Evolutionary conservation across 306 rosid genomes (phyloP).

Genomic region (Vigna angularis): DNA sequence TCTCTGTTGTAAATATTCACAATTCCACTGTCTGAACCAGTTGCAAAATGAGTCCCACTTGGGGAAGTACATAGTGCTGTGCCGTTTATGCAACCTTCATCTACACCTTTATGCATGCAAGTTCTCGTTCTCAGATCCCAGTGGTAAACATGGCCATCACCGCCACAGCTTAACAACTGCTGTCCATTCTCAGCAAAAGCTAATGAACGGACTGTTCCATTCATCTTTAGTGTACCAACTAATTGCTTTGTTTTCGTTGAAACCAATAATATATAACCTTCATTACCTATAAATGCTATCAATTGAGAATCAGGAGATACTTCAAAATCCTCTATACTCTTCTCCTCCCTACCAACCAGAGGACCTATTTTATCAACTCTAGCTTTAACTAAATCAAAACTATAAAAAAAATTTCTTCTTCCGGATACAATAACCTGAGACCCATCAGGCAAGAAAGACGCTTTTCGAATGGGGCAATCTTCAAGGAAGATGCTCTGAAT

Average conservation of each 20-base stretch:
- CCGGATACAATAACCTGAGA: constrained; percentile 87
- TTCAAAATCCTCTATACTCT: constrained; percentile 89
- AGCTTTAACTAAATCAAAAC: constrained; percentile 84
- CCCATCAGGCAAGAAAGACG: constrained; percentile 87
- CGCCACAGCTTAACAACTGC: constrained; percentile 77
- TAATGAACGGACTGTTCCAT: constrained; percentile 80
- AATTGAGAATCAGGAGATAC: constrained; percentile 83
- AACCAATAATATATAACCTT: constrained; percentile 91
- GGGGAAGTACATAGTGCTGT: constrained; percentile 47
- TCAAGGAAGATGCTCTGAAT: constrained; percentile 86
- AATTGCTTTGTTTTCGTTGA: constrained; percentile 85
- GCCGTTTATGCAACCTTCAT: constrained; percentile 46
- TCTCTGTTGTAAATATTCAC: constrained; percentile 50
- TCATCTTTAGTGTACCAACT: constrained; percentile 89
- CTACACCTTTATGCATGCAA: constrained; percentile 66
- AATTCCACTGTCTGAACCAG: constrained; percentile 48
- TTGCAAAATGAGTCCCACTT: constrained; percentile 44
- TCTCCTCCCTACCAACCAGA: constrained; percentile 92
- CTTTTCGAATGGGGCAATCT: constrained; percentile 79
- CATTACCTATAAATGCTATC: constrained; percentile 90
- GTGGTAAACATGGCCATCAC: constrained; percentile 91
- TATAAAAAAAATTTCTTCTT: constrained; percentile 83
- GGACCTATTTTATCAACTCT: constrained; percentile 84
- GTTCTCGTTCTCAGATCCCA: constrained; percentile 92
- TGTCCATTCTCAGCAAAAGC: constrained; percentile 81